A percentile compares a stretch with the other conserved stretches of the same genome.
phyloP scores from a whole-genome alignment of 2,329 filamentous ascomycete species.

The Rhytidhysteron rufulum region DNA sequence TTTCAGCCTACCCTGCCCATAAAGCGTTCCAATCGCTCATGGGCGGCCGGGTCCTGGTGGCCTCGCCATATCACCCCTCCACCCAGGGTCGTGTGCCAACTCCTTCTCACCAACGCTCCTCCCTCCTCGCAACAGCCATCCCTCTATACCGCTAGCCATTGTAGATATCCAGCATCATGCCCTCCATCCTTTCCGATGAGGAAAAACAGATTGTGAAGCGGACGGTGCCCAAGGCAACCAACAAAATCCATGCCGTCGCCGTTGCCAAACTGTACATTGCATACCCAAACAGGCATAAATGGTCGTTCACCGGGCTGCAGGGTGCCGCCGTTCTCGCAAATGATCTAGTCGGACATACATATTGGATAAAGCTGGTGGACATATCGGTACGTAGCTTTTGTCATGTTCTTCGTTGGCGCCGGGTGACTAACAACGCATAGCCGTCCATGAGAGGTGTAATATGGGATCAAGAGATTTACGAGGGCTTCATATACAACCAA shows the following conservation, averaged over 20 bases:
- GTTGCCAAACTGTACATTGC: slow-evolving; percentile 92
- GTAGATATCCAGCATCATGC: slow-evolving; percentile 40
- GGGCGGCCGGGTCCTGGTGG: too few relatives aligned
- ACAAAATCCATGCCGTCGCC: slow-evolving; percentile 96
- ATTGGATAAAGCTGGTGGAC: slow-evolving; percentile 97
- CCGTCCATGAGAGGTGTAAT: slow-evolving; percentile 78
- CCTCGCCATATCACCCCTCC: background rate
- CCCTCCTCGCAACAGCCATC: too few relatives aligned
- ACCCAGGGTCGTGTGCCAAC: background rate
- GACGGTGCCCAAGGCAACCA: slow-evolving; percentile 85
- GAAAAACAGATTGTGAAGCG: slow-evolving; percentile 97
- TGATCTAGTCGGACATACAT: slow-evolving; percentile 90
- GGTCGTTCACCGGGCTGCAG: slow-evolving; percentile 91
- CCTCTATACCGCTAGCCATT: too few relatives aligned
- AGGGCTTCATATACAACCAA: slow-evolving; percentile 91
- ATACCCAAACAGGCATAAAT: slow-evolving; percentile 78
- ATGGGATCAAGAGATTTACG: slow-evolving; percentile 98
- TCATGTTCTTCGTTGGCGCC: slow-evolving; percentile 10
- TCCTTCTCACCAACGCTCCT: too few relatives aligned
- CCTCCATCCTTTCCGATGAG: slow-evolving; percentile 75
- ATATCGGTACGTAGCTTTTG: slow-evolving; percentile 66
- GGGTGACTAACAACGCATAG: slow-evolving; percentile 40
- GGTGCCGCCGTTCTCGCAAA: slow-evolving; percentile 89
- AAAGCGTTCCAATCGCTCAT: too few relatives aligned
- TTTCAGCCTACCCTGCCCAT: too few relatives aligned